Percentiles rank a stretch among this genome's conserved stretches.
Evolutionary conservation across 2,329 filamentous ascomycete genomes (phyloP).

Genomic region (Nannizziopsis barbatae): DNA sequence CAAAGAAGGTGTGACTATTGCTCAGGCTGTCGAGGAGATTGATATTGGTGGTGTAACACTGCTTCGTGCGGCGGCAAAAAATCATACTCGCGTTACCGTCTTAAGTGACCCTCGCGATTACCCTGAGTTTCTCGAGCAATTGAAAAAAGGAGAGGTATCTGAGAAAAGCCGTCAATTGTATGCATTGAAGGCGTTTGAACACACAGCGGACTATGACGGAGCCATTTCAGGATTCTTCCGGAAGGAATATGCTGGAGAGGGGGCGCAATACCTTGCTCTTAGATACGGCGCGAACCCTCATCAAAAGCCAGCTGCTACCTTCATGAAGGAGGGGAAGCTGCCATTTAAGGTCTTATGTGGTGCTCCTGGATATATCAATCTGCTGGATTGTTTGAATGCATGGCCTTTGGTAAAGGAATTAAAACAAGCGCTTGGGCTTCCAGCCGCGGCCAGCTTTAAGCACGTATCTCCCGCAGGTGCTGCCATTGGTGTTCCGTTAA

Average conservation of each 20-base stretch:
- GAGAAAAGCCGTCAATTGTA: constrained; percentile 78
- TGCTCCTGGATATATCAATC: constrained; percentile 91
- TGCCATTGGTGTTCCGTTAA: constrained; percentile 81
- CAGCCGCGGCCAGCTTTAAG: constrained; percentile 96
- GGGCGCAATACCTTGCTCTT: constrained; percentile 69
- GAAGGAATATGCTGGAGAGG: constrained; percentile 83
- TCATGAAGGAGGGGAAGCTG: constrained; percentile 57
- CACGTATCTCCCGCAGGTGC: constrained; percentile 95
- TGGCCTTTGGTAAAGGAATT: constrained; percentile 97
- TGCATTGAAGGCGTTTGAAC: constrained; percentile 94
- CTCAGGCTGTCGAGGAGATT: constrained; percentile 96
- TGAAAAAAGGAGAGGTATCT: constrained; percentile 70
- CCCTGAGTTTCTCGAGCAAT: constrained; percentile 81
- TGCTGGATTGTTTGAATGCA: constrained; percentile 89
- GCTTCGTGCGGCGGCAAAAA: constrained; percentile 93
- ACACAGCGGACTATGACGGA: constrained; percentile 91
- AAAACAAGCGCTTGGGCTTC: constrained; percentile 72
- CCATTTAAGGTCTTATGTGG: constrained; percentile 93
- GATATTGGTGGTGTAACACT: constrained; percentile 97
- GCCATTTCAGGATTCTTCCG: constrained; percentile 97
- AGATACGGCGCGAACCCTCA: constrained; percentile 96
- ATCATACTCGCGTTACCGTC: constrained; percentile 90
- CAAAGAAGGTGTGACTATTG: constrained; percentile 92
- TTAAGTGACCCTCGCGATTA: constrained; percentile 92
- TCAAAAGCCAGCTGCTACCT: constrained; percentile 91